phyloP scores from a whole-genome alignment of 768 basidiomycete species.

The Serendipita sp. region DNA sequence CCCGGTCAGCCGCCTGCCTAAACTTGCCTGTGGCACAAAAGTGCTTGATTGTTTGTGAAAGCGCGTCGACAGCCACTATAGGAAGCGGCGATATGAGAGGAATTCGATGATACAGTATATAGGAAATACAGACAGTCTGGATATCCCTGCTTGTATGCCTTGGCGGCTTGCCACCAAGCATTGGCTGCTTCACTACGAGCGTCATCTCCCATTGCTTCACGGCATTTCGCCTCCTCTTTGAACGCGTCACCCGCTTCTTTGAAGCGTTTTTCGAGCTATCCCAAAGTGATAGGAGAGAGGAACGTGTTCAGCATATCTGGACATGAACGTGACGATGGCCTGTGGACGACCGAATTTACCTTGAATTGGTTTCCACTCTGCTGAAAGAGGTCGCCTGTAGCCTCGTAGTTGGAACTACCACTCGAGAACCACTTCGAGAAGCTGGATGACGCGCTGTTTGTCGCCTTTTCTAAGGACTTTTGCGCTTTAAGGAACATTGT shows the following conservation, averaged over 20 bases:
- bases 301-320: neutral
- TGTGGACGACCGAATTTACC: conserved; percentile 8
- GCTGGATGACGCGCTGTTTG: conserved; percentile 41
- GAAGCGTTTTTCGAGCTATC: conserved; percentile 70
- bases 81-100: conserved; percentile 9
- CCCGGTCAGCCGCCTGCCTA: conserved; percentile 92
- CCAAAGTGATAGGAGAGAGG: neutral
- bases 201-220: conserved; percentile 67
- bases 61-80: conserved; percentile 75
- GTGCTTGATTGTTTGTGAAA: conserved; percentile 69
- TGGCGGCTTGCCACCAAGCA: conserved; percentile 97
- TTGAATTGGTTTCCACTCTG: conserved; percentile 89
- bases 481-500: conserved; percentile 59
- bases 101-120: conserved; percentile 8
- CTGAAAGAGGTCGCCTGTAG: conserved; percentile 89
- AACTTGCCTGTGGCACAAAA: conserved; percentile 78
- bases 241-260: conserved; percentile 87
- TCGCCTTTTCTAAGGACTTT: conserved; percentile 57
- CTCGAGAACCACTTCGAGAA: conserved; percentile 63
- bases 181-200: conserved; percentile 78
- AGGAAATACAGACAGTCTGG: conserved; percentile 53
- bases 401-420: conserved; percentile 71
- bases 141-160: conserved; percentile 81
- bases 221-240: conserved; percentile 85
- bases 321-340: neutral